phyloP scores from a whole-genome alignment of 202 grass and related monocot species.

The Digitaria exilis region DNA sequence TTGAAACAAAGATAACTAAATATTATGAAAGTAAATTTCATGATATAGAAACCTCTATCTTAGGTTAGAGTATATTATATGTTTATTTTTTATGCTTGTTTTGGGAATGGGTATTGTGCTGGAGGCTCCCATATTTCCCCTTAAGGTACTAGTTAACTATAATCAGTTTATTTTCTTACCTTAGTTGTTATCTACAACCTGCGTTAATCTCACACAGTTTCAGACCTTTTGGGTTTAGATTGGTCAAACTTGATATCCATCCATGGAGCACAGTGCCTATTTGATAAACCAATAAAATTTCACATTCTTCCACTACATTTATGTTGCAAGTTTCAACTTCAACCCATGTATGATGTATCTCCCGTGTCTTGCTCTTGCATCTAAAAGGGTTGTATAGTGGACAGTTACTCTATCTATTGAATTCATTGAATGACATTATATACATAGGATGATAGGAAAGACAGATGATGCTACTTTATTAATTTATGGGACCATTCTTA shows the following conservation, averaged over 20 bases:
- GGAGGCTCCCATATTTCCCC: neutral
- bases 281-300: slow-evolving; percentile 6
- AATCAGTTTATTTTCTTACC: neutral
- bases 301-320: neutral
- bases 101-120: slow-evolving; percentile 3
- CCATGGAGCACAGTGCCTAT: neutral
- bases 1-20: neutral
- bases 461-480: slow-evolving; percentile 32
- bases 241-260: slow-evolving; percentile 6
- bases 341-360: slow-evolving; percentile 14
- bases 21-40: neutral
- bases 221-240: slow-evolving; percentile 12
- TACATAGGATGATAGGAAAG: neutral
- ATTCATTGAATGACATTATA: neutral
- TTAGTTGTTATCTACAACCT: neutral
- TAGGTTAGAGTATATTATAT: neutral
- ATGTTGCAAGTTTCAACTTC: neutral
- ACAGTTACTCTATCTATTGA: neutral
- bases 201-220: slow-evolving; percentile 14
- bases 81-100: slow-evolving; percentile 22
- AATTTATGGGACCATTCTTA: slow-evolving; percentile 10
- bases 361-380: neutral
- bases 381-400: neutral
- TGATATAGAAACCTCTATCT: neutral
- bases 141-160: neutral